Base-by-base conservation (phyloP, 495 filamentous ascomycete genomes). In the Penicillium robsamsonii region DNA sequence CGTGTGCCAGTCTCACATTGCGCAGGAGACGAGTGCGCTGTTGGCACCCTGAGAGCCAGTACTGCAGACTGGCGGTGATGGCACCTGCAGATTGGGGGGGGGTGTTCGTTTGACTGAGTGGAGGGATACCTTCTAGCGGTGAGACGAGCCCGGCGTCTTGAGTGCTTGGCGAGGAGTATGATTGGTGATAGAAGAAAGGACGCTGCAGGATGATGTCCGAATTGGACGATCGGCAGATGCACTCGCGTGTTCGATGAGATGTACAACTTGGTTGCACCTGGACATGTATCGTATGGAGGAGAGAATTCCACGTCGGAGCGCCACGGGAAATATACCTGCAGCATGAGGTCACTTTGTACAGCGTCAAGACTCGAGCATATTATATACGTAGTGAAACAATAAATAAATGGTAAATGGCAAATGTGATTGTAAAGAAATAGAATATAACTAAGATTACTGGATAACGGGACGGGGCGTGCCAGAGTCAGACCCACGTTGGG, bases 401-500 rank as follows among this genome's bases (percentile, higher is more conserved):
- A 46, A 41, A 22, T 47, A n/a, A 31, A 15, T 18, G 43, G 20
- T 15, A 54, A 33, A 59, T 30, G 35, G 2, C 7, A 59, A 60
- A 37, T 37, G 15, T 35, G 31, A 35, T 35, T 33, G 29, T 12
- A 44, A 25, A 17, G 17, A 45, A 37, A 17, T 27, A 18, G 6
- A 24, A 31, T 43, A 5, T 25, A 27, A 29, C 42, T 35, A 29
- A 52, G 38, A 46, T 46, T 54, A 46, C 55, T 50, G 43, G 46
- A 24, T 18, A 30, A 41, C 66, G 66, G 66, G 40, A 57, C 66
- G 66, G 58, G 43, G 66, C 66, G 64, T 61, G 61, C 51, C 41
- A 43, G 41, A 24, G 20, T 20, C 58, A 42, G 61, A 55, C 64
- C 60, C 67, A 68, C 56, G 70, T 78, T 77, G 73, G 75, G 75